Evolutionary conservation across 306 rosid species (phyloP).

Genomic region (Crotalaria pallida): DNA sequence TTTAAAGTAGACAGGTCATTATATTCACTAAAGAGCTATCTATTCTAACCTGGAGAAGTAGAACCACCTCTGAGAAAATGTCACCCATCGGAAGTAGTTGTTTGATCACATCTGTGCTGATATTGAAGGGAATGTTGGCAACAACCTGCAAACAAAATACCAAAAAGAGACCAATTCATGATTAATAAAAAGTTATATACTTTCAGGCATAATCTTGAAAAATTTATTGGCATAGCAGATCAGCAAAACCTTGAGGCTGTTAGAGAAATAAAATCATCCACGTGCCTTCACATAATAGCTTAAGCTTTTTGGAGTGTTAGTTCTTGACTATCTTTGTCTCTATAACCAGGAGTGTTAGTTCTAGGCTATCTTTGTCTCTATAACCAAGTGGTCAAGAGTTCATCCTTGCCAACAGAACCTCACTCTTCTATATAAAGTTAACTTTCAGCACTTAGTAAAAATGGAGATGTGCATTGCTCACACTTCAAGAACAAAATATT

Average conservation of each 20-base stretch:
- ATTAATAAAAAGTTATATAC: neutral
- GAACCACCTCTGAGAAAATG: constrained; percentile 75
- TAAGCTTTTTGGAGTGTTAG: neutral
- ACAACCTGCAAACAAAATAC: constrained; percentile 58
- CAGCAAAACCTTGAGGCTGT: neutral
- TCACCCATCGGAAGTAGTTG: constrained; percentile 96
- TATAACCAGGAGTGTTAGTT: neutral
- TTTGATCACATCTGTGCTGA: constrained; percentile 75
- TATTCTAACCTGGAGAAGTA: constrained; percentile 70
- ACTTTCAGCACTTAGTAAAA: too few species aligned
- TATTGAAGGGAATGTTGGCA: constrained; percentile 82
- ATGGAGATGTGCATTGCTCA: too few species aligned
- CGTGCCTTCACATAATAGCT: neutral
- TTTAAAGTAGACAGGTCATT: neutral
- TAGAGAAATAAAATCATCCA: neutral
- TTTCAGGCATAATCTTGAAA: constrained; percentile 1
- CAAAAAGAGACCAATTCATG: constrained; percentile 12
- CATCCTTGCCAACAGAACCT: too few species aligned
- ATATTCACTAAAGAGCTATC: neutral
- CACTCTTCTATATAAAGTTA: too few species aligned
- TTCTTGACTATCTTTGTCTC: neutral
- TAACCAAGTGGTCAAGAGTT: neutral
- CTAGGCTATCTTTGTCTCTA: neutral
- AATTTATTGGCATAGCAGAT: neutral
- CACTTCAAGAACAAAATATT: neutral